Conservation (phyloP, 768 basidiomycete species). For the Pulveroboletus sp. region DNA sequence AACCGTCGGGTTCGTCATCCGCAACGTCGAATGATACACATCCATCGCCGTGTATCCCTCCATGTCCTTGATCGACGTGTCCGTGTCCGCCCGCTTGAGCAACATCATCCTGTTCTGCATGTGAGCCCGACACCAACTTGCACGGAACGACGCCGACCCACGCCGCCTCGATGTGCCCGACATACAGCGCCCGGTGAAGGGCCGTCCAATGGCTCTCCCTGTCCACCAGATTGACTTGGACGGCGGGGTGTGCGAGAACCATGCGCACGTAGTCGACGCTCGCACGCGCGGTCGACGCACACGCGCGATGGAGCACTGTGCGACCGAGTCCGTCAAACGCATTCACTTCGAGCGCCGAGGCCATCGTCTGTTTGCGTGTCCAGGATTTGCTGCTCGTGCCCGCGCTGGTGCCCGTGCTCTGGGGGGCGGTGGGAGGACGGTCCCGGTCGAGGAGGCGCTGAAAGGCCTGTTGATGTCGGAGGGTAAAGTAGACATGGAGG, state of each 20-base stretch:
- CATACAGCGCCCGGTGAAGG: constrained; percentile 82
- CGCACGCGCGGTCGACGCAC: constrained; percentile 55
- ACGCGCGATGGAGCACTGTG: constrained; percentile 82
- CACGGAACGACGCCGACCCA: constrained; percentile 35
- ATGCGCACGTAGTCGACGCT: constrained; percentile 75
- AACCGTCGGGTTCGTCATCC: constrained; percentile 62
- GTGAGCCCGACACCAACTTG: neutral
- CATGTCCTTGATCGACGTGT: constrained; percentile 68
- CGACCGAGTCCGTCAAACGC: constrained; percentile 68
- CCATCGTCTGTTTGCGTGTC: constrained; percentile 47
- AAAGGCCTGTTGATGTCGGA: constrained; percentile 73
- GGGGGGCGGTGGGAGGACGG: constrained; percentile 33
- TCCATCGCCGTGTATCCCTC: constrained; percentile 94
- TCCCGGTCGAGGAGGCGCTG: constrained; percentile 65
- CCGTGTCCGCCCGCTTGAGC: constrained; percentile 70
- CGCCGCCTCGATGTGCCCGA: constrained; percentile 72
- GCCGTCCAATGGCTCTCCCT: constrained; percentile 89
- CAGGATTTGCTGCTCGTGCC: constrained; percentile 59
- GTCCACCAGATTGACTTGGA: constrained; percentile 82
- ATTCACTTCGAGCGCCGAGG: constrained; percentile 55
- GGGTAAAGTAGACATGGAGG: constrained; percentile 75
- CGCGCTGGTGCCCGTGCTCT: constrained; percentile 11
- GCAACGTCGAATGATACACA: constrained; percentile 86
- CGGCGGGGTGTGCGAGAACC: constrained; percentile 68
- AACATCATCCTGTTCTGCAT: constrained; percentile 57